Evolutionary conservation across 2,329 filamentous ascomycete species (phyloP), one percentile per base, ranked within the genome.

Genomic region (Diaporthe humulicola): DNA sequence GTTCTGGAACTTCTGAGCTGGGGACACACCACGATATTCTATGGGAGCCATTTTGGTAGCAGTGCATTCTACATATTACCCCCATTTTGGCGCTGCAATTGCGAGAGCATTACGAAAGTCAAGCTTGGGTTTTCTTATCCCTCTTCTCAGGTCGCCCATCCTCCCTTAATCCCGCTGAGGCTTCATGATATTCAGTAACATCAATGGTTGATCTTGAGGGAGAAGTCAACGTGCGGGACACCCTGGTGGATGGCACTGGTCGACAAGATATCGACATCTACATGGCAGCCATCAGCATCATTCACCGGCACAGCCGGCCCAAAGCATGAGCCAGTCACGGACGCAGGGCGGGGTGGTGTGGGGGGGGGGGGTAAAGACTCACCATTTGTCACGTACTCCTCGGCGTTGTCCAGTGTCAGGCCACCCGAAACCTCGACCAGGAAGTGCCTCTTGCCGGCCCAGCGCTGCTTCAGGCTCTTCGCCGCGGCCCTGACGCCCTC

Each of bases 191-290:
- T 5, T 15, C 48, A 54, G 17, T 19, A 52, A 33, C 36, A 72
- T 78, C 78, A 84, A 76, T 86, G 86, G 74, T 90, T 83, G 77
- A 99, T 96, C 87, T 99, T 99, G 78, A 99, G 88, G 7, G 96
- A 98, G 83, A 98, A 98, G 84, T 99, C 97, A 60, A 99, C 92
- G 82, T 98, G 95, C 40, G 94, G 91, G 4, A 97, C 95, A 3
- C 97, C 96, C 86, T 99, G 97, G 81, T 99, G 97, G 81, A 99
- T 98, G 70, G 94, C 96, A 82, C 96, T 98, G 57, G 96, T 98
- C 57, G 96, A 98, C 79, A 98, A 92, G 78, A 99, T 96, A 84
- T 99, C 97, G 78, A 99, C 92, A 85, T 98, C 95, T 89, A 85
- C 1, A 15, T 60, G 36, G 56, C 66, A 66, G 30, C 60, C 69